Evolutionary conservation across 2,329 filamentous ascomycete genomes (phyloP).

Genomic region (Colletotrichum cereale): DNA sequence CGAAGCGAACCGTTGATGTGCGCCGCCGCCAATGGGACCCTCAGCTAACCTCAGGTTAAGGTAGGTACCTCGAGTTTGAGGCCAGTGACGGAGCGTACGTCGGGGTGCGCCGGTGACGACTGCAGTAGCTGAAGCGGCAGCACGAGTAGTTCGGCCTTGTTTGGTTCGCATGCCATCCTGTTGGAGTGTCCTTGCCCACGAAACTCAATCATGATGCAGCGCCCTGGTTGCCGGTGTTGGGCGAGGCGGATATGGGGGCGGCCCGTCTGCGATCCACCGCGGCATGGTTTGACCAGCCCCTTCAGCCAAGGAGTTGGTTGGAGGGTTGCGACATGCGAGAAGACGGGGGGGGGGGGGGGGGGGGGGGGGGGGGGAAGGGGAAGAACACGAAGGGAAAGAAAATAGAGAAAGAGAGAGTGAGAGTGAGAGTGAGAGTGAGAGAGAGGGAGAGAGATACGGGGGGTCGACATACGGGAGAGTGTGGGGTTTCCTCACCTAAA

Average conservation of each 20-base stretch:
- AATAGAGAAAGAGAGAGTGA: too few relatives aligned
- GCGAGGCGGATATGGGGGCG: background rate
- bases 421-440: too few relatives aligned
- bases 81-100: background rate
- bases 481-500: conserved; percentile 22
- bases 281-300: conserved; percentile 8
- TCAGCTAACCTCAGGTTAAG: conserved; percentile 23
- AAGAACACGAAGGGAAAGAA: background rate
- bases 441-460: too few relatives aligned
- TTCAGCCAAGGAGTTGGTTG: background rate
- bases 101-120: conserved; percentile 15
- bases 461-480: conserved; percentile 23
- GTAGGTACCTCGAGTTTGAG: conserved; percentile 12
- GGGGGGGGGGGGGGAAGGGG: background rate
- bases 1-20: conserved; percentile 38
- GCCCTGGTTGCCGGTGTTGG: conserved; percentile 2
- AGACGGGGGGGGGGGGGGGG: too few relatives aligned
- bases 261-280: conserved; percentile 12
- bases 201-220: background rate
- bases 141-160: background rate
- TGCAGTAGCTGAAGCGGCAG: background rate
- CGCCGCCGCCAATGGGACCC: conserved; percentile 23
- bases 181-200: conserved; percentile 7
- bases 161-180: conserved; percentile 13
- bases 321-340: background rate